These are phyloP conservation scores for Apiotrichum porosum DNA, from an alignment of 1,284 basidiomycete species.

Conservation along the genomic window DNA sequence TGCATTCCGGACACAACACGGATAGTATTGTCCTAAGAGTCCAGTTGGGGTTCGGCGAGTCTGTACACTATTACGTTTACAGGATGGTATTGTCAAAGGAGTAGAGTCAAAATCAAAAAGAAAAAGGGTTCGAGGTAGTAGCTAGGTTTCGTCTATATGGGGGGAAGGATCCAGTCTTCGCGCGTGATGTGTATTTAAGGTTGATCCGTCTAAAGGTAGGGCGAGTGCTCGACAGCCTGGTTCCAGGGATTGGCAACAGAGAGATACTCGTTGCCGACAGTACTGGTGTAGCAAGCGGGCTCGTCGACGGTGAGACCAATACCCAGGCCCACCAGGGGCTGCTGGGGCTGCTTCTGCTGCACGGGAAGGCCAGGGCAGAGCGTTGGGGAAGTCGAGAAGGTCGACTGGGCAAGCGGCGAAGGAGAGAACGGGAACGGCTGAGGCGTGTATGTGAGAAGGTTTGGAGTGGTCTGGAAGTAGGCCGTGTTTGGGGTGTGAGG, in stretches of 20 bases:
- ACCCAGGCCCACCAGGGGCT: constrained; percentile 23
- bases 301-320: constrained; percentile 19
- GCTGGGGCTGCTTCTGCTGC: constrained; percentile 12
- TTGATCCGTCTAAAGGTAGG: too few relatives aligned
- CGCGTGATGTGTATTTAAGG: too few relatives aligned
- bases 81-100: too few relatives aligned
- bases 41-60: too few relatives aligned
- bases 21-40: too few relatives aligned
- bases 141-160: too few relatives aligned
- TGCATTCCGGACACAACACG: too few relatives aligned
- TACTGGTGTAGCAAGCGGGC: constrained; percentile 1
- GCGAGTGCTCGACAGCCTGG: not conserved
- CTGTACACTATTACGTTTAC: too few relatives aligned
- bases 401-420: constrained; percentile 22
- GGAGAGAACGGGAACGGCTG: constrained; percentile 31
- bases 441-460: constrained; percentile 22
- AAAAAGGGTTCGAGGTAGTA: too few relatives aligned
- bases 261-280: constrained; percentile 16
- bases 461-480: constrained; percentile 25
- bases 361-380: constrained; percentile 33
- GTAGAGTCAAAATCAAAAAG: too few relatives aligned
- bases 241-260: constrained; percentile 8
- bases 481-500: constrained; percentile 20
- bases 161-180: too few relatives aligned
- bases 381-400: constrained; percentile 31